Base-by-base conservation (phyloP, 2,329 filamentous ascomycete species). In the Leptoxyphium fumago region DNA sequence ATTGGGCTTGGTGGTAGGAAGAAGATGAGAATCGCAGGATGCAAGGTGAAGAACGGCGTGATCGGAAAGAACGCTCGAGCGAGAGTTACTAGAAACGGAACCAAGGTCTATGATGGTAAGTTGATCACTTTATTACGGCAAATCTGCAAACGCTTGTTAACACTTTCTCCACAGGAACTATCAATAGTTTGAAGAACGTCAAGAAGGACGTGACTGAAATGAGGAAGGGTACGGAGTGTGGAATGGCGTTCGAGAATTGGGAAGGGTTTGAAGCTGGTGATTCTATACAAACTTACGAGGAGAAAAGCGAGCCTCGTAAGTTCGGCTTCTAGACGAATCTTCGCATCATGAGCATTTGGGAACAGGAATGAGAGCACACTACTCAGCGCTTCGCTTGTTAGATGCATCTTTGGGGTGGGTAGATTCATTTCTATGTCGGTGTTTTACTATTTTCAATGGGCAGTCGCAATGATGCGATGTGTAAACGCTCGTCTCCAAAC, bases 121-220 rank as follows among this genome's bases (percentile, higher is more conserved):
- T 71, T 48, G 42, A 21, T 13, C 45, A 10, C 28, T 29, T 29
- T 8, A 21, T 40, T 17, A 29, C 21, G 34, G 15, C 10, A 13
- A 9, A 7, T 29, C 32, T 10, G 29, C 10, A 36, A 36, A 10
- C 15, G 9, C 17, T 8, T 38, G 30, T 46, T 52, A 39, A 49
- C 42, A 28, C 18, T 14, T 36, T 7, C 26, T 41, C 9, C 45
- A 26, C 46, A 94, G 89, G 88, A 51, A 73, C 73, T 42, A 75
- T 96, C 38, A 73, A 77, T 14, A 84, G 84, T 1, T 76, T 98
- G 46, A 95, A 91, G 67, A 84, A 93, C 56, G 78, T 83, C 61
- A 95, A 96, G 72, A 93, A 93, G 61, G 85, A 95, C 51, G 84
- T 91, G 28, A 69, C 71, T 39, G 85, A 94, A 58, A 91, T 94